phyloP scores from a whole-genome alignment of 1,139 yeast genomes.

The Blastobotrys apis region DNA sequence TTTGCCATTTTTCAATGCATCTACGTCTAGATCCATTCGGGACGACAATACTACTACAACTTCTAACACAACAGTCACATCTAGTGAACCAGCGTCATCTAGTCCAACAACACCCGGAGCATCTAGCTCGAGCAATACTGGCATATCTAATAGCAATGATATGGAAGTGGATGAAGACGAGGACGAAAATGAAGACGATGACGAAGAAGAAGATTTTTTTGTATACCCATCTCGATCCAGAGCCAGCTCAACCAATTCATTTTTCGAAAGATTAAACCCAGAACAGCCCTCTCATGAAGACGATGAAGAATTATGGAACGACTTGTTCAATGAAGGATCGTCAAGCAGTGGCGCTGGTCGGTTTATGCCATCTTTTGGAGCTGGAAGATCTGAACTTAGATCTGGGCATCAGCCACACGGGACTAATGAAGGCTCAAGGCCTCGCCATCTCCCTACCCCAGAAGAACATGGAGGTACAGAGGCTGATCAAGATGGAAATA shows the following conservation, averaged over 20 bases:
- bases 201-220: neutral
- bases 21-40: neutral
- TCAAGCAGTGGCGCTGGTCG: neutral
- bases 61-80: neutral
- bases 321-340: neutral
- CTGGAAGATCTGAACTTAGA: too few relatives aligned
- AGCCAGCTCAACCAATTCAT: neutral
- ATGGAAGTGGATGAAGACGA: neutral
- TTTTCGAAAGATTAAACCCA: neutral
- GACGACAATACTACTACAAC: neutral
- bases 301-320: neutral
- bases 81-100: neutral
- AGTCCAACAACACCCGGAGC: too few relatives aligned
- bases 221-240: neutral
- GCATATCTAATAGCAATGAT: neutral
- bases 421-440: neutral
- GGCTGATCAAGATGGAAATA: neutral
- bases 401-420: too few relatives aligned
- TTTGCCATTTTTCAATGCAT: neutral
- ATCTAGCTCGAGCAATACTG: too few relatives aligned
- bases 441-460: conserved; percentile 5
- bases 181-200: neutral
- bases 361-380: neutral
- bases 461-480: neutral
- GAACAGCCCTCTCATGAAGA: neutral